Evolutionary conservation across 176 grass and related monocot species (phyloP), one percentile per base, ranked within the genome.

Genomic region (Tuctoria greenei): DNA sequence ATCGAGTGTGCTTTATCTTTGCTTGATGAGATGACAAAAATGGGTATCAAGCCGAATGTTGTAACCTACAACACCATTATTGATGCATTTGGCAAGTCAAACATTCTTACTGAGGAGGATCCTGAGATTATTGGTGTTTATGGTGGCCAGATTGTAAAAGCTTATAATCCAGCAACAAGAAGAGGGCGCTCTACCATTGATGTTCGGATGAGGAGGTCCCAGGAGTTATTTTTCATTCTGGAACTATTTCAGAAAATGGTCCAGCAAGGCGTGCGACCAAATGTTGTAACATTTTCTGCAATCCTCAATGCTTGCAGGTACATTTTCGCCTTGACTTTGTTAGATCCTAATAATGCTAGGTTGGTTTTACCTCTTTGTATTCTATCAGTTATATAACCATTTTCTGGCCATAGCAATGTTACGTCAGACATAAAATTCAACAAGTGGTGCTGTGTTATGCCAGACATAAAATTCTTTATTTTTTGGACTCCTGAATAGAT

Each of bases 221-320:
- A 91, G 6, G 95, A 98, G 74, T 52, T 98, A 81, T 93, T 92
- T 78, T 95, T 90, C 55, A 95, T 99, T 84, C 78, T 99, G n/a
- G 95, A 93, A 71, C 87, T 99, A 58, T 94, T 99, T 73, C 95
- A 95, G 55, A 99, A 88, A 77, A 99, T 99, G 95, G 82, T 95
- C 55, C 95, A 95, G 65, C 95, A 99, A 84, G 91, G 95, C 35
- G 91, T 99, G 50, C 83, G 87, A 49, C 95, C 91, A 73, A 99
- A 95, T 90, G 91, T 99, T 54, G 95, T 95, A 50, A 99, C 95
- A 34, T 99, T 99, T 86, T 99, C 95, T 57, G 91, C 95, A 11
- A 99, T 95, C 85, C 74, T 99, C 64, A 99, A 99, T 86, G 91
- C 95, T 80, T 99, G 95, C 95, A 99, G 95, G 95, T 94, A 66